Base-by-base conservation (phyloP, 306 rosid genomes). In the Alnus rubra region DNA sequence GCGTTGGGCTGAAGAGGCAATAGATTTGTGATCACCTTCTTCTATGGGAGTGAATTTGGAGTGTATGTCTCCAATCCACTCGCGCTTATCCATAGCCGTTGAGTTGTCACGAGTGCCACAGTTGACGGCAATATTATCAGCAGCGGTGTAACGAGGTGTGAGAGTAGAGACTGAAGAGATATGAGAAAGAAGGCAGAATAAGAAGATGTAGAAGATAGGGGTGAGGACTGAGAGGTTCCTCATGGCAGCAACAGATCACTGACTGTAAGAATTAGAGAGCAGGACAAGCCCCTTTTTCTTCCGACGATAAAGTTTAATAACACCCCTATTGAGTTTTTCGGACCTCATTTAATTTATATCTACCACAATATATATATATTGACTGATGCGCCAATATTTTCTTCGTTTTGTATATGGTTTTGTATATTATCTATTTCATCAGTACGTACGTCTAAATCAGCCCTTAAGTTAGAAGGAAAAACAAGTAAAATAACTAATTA, bases 1-100 rank as follows among this genome's bases (percentile, higher is more conserved):
- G 37, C 0, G 1, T 10, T 1, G 23, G 19, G 62, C 86, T 76
- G 72, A 15, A 14, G 88, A 85, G 79, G 74, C 53, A 42, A 45
- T 53, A 33, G 45, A 63, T 14, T 63, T 4, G 18, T 14, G 42
- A 13, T 37, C 4, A 7, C 9, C 0, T 28, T 50, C 8, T 49
- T 72, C 19, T 1, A 9, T 33, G 69, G 45, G 69, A 33, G n/a
- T 64, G 44, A 63, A 73, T 42, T 73, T 79, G n/a, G 83, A 73
- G 74, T 14, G 1, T 14, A 5, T 50, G 31, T 79, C 74, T 52
- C 74, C 78, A 5, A n/a, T 9, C 83, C 78, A 73, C 1, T 9
- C 0, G 28, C 78, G 74, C 5, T 47, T 5, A 19, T 37, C 48
- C 0, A 1, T 0, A 12, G n/a, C 69, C 7, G 55, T 4, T 0